Conservation (phyloP, 306 rosid species). For the Acmispon strigosus region DNA sequence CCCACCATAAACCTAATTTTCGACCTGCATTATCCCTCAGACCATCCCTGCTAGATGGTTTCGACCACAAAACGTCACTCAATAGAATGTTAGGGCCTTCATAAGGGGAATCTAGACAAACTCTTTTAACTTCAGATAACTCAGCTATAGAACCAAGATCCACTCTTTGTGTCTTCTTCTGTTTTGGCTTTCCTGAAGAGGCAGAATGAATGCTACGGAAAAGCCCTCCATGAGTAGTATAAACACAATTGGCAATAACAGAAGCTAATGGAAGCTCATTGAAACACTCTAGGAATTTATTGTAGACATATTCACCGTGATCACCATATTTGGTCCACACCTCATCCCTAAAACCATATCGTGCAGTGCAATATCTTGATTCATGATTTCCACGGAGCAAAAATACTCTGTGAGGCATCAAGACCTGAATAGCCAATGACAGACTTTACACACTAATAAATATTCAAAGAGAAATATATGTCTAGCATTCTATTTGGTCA, state of each 20-base stretch:
- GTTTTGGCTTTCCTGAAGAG: constrained; percentile 39
- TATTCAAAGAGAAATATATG: neutral
- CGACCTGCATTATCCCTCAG: constrained; percentile 49
- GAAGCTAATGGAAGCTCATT: constrained; percentile 90
- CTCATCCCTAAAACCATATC: constrained; percentile 80
- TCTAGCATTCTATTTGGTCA: neutral
- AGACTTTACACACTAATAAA: constrained; percentile 7
- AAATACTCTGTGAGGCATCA: constrained; percentile 88
- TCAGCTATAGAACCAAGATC: constrained; percentile 73
- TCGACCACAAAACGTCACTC: constrained; percentile 82
- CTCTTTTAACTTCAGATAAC: constrained; percentile 55
- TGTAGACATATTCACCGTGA: constrained; percentile 60
- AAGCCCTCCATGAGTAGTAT: constrained; percentile 85
- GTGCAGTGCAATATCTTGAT: constrained; percentile 52
- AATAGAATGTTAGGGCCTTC: constrained; percentile 59
- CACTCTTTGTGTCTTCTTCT: constrained; percentile 45
- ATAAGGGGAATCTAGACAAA: constrained; percentile 51
- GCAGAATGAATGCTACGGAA: constrained; percentile 49
- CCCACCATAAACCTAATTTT: constrained; percentile 75
- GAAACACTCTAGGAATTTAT: constrained; percentile 70
- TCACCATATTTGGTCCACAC: constrained; percentile 56
- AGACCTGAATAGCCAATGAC: constrained; percentile 41
- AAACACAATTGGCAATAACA: constrained; percentile 61
- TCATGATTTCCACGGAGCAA: constrained; percentile 89
- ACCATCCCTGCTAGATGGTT: constrained; percentile 70